A percentile compares a stretch with the other conserved stretches of the same genome.
These are phyloP conservation scores for Trichoderma arundinaceum DNA, from an alignment of 2,329 filamentous ascomycete genomes.

Conservation along the genomic window DNA sequence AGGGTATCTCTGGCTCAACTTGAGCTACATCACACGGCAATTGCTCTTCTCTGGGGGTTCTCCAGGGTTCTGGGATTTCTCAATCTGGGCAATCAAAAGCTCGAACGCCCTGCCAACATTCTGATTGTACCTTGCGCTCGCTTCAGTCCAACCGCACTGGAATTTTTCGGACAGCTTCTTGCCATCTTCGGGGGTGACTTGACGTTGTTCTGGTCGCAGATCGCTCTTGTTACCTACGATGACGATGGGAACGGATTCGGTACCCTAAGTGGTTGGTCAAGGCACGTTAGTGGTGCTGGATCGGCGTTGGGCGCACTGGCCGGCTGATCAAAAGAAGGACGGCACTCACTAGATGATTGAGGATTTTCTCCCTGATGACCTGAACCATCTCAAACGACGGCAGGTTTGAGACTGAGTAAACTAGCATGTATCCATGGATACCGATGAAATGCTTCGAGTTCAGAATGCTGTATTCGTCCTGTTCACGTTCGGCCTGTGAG, in stretches of 20 bases:
- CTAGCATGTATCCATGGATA: conserved; percentile 97
- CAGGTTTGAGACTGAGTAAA: conserved; percentile 94
- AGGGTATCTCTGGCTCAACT: conserved; percentile 1
- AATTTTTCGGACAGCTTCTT: conserved; percentile 84
- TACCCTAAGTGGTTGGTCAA: conserved; percentile 63
- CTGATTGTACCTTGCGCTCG: conserved; percentile 90
- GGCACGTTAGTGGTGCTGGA: neutral
- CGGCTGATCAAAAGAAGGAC: no score
- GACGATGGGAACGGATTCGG: conserved; percentile 89
- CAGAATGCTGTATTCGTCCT: conserved; percentile 98
- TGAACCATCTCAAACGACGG: conserved; percentile 97
- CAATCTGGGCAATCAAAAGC: conserved; percentile 90
- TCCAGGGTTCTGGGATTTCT: conserved; percentile 89
- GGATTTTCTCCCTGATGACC: conserved; percentile 94
- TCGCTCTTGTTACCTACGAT: conserved; percentile 98
- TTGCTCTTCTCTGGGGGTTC: conserved; percentile 82
- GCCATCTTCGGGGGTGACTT: conserved; percentile 85
- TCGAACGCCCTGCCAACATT: conserved; percentile 94
- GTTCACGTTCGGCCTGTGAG: conserved; percentile 24
- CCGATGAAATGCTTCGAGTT: conserved; percentile 99
- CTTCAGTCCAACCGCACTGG: conserved; percentile 92
- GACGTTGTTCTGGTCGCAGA: conserved; percentile 87
- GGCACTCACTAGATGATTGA: conserved; percentile 82
- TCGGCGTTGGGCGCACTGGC: neutral
- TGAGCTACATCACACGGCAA: conserved; percentile 78